These are phyloP conservation scores for Lepiota brunneoincarnata DNA, from an alignment of 768 basidiomycete species.

Conservation along the genomic window DNA sequence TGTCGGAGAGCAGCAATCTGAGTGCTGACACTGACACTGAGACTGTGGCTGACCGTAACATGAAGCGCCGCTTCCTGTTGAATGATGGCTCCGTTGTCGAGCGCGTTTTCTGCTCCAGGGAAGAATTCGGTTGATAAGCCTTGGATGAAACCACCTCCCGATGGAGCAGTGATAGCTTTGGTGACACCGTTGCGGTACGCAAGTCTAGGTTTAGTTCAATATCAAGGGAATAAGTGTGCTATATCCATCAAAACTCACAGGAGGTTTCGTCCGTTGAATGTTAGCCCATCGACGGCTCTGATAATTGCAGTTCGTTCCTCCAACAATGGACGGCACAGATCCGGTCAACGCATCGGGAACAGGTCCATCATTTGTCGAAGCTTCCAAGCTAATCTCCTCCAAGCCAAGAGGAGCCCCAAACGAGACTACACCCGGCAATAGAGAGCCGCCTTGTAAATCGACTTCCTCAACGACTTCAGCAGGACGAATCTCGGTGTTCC, in stretches of 20 bases:
- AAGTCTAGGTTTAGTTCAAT: conserved; percentile 37
- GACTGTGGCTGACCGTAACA: conserved; percentile 36
- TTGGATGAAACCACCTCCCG: conserved; percentile 49
- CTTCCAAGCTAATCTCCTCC: conserved; percentile 63
- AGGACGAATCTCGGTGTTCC: no score
- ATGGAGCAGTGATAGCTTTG: conserved; percentile 60
- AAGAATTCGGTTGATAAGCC: conserved; percentile 67
- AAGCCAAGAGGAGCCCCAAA: conserved; percentile 66
- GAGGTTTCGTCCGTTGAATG: conserved; percentile 49
- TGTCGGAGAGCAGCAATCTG: conserved; percentile 56
- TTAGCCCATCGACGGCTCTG: conserved; percentile 62
- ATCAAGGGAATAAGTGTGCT: background rate
- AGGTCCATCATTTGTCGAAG: conserved; percentile 63
- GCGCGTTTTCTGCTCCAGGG: conserved; percentile 52
- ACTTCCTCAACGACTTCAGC: conserved; percentile 25
- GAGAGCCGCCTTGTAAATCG: conserved; percentile 63
- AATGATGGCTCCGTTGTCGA: conserved; percentile 65
- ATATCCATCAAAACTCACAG: conserved; percentile 33
- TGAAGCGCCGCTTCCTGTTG: conserved; percentile 66
- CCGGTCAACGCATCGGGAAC: conserved; percentile 49
- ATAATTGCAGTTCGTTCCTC: conserved; percentile 43
- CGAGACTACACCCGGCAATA: conserved; percentile 60
- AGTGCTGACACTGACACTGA: conserved; percentile 54
- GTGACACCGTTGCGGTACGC: conserved; percentile 79
- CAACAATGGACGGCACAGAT: conserved; percentile 37